Base-by-base conservation (phyloP, 108 stramenopile species). In the Nitzschia inconspicua region DNA sequence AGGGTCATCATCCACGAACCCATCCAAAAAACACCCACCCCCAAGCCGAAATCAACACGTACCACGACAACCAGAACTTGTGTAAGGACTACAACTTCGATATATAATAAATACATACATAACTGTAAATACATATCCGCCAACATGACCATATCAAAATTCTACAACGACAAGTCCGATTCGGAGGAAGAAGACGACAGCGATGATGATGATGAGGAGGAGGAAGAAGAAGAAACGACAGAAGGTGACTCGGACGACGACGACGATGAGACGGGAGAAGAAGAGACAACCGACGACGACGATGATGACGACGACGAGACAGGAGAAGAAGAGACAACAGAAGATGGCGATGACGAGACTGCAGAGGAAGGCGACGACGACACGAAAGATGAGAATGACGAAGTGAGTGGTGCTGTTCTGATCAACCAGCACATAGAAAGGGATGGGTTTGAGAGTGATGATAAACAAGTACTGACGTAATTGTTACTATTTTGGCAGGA, bases 191-290 rank as follows among this genome's bases (percentile, higher is more conserved):
- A 37, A 10, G 8, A 37, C 13, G 36, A 37, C 36, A 37, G 13
- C 13, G 36, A 37, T 37, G 36, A 37, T 13, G 36, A 37, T 37
- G 36, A 37, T 13, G 36, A 37, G 8, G 36, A 37, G 10, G 36
- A 37, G 8, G 36, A 37, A 8, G 13, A 37, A 10, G 36, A 37
- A 10, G 36, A 37, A 10, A 13, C 10, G 13, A 37, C 36, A 8
- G 36, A 10, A 13, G 80, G 44, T 27, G 55, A 51, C n/a, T 57
- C 52, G 24, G 65, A 66, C 44, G 73, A 66, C 32, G 72, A 71
- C 19, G 58, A 60, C 23, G 41, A 65, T 26, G 44, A 53, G 9
- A 44, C 29, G n/a, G 14, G 10, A 26, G 22, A 34, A 47, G 41
- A 56, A 24, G 42, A 16, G 26, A 4, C 24, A 1, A 18, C 16